phyloP scores from a whole-genome alignment of 176 grass and related monocot species.

The Urochloa ruziziensis region DNA sequence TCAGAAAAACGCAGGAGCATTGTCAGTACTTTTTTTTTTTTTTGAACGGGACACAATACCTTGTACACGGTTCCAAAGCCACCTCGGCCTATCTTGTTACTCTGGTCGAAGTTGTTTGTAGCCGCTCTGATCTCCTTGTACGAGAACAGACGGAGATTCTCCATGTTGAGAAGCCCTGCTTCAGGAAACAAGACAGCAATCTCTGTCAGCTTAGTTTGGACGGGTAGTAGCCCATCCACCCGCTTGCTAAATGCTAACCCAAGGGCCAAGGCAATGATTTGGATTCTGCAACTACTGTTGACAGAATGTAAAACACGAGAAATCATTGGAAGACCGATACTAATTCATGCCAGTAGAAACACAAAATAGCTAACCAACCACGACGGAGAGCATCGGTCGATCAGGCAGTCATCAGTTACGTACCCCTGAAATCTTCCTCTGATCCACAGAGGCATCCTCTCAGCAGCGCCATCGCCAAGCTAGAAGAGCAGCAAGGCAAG shows the following conservation, averaged over 20 bases:
- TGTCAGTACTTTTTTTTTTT: no score
- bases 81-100: slow-evolving; percentile 45
- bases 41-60: background rate
- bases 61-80: slow-evolving; percentile 60
- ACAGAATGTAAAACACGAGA: background rate
- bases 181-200: background rate
- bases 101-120: slow-evolving; percentile 35
- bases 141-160: slow-evolving; percentile 29
- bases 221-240: no score
- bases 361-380: background rate
- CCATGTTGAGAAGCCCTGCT: slow-evolving; percentile 20
- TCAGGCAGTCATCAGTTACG: background rate
- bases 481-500: background rate
- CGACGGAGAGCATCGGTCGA: background rate
- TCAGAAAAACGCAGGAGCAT: no score
- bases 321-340: background rate
- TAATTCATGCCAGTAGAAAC: background rate
- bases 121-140: slow-evolving; percentile 43
- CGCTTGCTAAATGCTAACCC: background rate
- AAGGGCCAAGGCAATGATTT: background rate
- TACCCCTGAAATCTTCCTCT: slow-evolving; percentile 24
- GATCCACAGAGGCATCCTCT: slow-evolving; percentile 36
- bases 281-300: background rate
- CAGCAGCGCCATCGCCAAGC: slow-evolving; percentile 23
- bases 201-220: background rate